Evolutionary conservation across 2,329 filamentous ascomycete genomes (phyloP), one percentile per base, ranked within the genome.

Genomic region (Diaporthe ilicicola): DNA sequence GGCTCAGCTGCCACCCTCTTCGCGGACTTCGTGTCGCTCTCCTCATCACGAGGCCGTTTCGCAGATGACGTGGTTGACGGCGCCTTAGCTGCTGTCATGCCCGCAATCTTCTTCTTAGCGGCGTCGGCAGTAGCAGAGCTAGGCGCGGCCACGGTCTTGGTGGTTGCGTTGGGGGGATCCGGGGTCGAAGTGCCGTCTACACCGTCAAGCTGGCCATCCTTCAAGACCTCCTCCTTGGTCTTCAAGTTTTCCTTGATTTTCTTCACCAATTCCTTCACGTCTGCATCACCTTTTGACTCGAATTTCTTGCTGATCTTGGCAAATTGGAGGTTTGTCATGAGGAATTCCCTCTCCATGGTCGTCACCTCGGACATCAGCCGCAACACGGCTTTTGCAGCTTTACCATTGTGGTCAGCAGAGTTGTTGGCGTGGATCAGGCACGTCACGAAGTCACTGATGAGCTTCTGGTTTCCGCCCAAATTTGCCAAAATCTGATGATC

Each of bases 301-400:
- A 92, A 89, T 10, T 88, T 86, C 72, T 89, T 89, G 50, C 90
- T 85, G 19, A 93, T 87, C 68, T 88, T 89, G 70, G 89, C 87
- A 69, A 94, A 88, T 76, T 92, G 92, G 50, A 90, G 87, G 72
- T 88, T 90, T 74, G 90, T 88, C 51, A 90, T 81, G 44, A 90
- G 79, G 54, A 85, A 84, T 72, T 87, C 89, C 74, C 86, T 88
- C 61, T 86, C 89, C 51, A 90, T 85, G 70, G 90, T 91, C 44
- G 87, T 89, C 70, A 90, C 89, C 69, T 86, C 82, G 6, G 89
- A 86, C 78, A 94, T 86, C 39, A 93, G 84, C 65, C 87, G 82
- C 22, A 91, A 82, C n/a, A 88, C 80, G 22, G 86, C 84, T 74
- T 88, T 87, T n/a, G 87, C 84, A 17, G 89, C 78, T 73, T 85